Conservation (phyloP, 2,329 filamentous ascomycete species). For the Myriangium duriaei region DNA sequence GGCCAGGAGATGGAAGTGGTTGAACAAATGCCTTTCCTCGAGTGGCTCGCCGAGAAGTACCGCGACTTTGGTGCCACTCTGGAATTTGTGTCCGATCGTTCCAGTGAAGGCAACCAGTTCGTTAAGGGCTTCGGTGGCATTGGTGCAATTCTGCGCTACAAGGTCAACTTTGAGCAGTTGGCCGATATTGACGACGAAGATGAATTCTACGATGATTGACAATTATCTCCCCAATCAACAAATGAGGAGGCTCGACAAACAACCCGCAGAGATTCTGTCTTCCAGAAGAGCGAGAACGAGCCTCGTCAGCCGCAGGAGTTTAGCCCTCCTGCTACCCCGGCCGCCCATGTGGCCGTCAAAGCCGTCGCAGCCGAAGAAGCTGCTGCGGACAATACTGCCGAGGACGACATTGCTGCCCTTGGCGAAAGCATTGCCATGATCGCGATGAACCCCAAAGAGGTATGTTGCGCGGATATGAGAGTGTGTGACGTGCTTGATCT, state of each 20-base stretch:
- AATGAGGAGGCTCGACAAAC: slow-evolving; percentile 4
- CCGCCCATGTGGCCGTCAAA: slow-evolving; percentile 7
- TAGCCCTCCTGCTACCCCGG: slow-evolving; percentile 1
- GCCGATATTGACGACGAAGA: slow-evolving; percentile 68
- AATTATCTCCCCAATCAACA: slow-evolving; percentile 6
- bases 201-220: slow-evolving; percentile 65
- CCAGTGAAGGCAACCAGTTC: slow-evolving; percentile 98
- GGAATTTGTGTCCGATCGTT: slow-evolving; percentile 95
- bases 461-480: background rate
- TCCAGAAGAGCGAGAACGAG: background rate
- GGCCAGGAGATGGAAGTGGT: slow-evolving; percentile 95
- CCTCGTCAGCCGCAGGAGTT: slow-evolving; percentile 6
- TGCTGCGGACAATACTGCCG: slow-evolving; percentile 3
- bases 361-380: slow-evolving; percentile 5
- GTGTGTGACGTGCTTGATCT: background rate
- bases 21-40: slow-evolving; percentile 83
- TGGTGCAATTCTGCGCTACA: slow-evolving; percentile 93
- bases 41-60: slow-evolving; percentile 98
- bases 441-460: slow-evolving; percentile 5
- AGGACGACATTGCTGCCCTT: slow-evolving; percentile 5
- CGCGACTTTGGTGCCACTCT: slow-evolving; percentile 92
- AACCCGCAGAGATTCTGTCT: background rate
- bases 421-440: slow-evolving; percentile 9
- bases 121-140: slow-evolving; percentile 99
- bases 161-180: slow-evolving; percentile 99